Evolutionary conservation across 139 green algal species (phyloP).

Genomic region (Mychonastes homosphaera): DNA sequence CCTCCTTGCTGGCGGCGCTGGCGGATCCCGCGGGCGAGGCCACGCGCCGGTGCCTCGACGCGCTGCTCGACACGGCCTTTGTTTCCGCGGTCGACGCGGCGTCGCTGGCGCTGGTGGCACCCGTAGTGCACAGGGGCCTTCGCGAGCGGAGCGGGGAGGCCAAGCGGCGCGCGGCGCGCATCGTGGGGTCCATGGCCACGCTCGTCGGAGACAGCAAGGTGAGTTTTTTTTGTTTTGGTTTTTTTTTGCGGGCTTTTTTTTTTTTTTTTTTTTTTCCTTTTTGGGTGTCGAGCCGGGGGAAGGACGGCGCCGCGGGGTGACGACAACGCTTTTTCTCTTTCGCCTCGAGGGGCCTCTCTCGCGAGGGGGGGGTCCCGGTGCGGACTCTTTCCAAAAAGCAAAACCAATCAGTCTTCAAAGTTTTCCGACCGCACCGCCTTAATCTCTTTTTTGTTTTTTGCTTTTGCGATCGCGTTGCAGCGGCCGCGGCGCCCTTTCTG

Average conservation of each 20-base stretch:
- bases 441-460: background rate
- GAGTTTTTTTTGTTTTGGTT: background rate
- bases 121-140: conserved; percentile 79
- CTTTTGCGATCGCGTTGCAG: background rate
- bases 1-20: conserved; percentile 75
- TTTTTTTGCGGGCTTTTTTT: background rate
- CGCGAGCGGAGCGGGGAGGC: conserved; percentile 77
- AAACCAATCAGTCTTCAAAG: conserved; percentile 11
- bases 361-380: conserved; percentile 7
- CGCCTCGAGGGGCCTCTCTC: too few relatives aligned
- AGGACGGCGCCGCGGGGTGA: too few relatives aligned
- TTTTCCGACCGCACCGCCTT: conserved; percentile 3
- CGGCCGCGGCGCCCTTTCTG: background rate
- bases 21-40: conserved; percentile 66
- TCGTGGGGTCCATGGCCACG: conserved; percentile 87
- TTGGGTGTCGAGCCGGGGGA: too few relatives aligned
- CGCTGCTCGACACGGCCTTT: conserved; percentile 83
- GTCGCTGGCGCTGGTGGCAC: conserved; percentile 89
- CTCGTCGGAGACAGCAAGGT: conserved; percentile 85
- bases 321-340: too few relatives aligned
- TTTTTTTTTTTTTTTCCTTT: background rate
- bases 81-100: conserved; percentile 90
- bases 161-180: conserved; percentile 88
- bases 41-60: conserved; percentile 48
- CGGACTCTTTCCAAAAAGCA: conserved; percentile 1